Evolutionary conservation across 208 protist genomes (phyloP), one percentile per base, ranked within the genome.

Genomic region (Pavlovales sp.): DNA sequence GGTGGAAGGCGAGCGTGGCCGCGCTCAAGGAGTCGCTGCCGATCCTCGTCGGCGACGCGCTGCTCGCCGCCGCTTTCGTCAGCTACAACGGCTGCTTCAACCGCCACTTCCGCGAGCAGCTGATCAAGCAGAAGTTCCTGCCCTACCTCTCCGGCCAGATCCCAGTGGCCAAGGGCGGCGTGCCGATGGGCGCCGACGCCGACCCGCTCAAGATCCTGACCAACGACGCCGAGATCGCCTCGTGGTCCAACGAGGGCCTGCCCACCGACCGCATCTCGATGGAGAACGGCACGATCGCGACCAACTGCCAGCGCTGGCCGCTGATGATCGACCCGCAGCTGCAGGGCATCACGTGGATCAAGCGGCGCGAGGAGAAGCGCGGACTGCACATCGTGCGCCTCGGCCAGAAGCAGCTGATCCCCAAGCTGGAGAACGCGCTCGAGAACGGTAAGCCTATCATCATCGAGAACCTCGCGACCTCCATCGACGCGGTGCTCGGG

Each of bases 81-180:
- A 98, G 96, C 38, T 99, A 99, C 94, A 97, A 98, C 91, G 98
- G 98, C 67, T 96, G 97, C 46, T 99, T 99, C 93, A 98, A 96
- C 88, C 96, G 97, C 88, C 90, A 94, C 14, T 98, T 98, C 94
- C 96, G 97, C 86, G 93, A 96, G 91, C 93, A 94, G 85, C 94
- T 98, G 75, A 94, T 94, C 80, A 88, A 95, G 82, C 89, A 96
- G 41, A 94, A 93, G 57, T 83, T 91, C 86, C n/a, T 86, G 28
- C 82, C 82, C 34, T 86, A 77, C 66, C 36, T 86, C 34, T 38
- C 40, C 22, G 77, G 66, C 37, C 37, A 86, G n/a, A 10, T 84
- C 20, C 0, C 42, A 18, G 5, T 30, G 39, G 42, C 40, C n/a
- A 41, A 30, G 30, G 46, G 66, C 37, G 82, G 57, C 57, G 96